Base-by-base conservation (phyloP, 2,329 filamentous ascomycete genomes). In the Lasiodiplodia hormozganensis region DNA sequence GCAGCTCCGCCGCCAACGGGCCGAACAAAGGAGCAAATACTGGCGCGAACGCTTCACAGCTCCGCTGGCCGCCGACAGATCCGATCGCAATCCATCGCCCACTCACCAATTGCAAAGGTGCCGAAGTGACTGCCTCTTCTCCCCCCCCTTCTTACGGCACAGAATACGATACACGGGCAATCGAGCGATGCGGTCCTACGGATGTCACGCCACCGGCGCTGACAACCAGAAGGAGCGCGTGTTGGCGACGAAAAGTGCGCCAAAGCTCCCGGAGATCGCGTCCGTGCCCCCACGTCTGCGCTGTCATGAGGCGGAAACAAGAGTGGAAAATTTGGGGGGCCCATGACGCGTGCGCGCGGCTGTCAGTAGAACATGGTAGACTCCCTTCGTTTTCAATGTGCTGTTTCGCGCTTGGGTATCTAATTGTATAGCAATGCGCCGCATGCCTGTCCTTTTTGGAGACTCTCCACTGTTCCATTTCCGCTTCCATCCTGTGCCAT, bases 241-340 rank as follows among this genome's bases (percentile, higher is more conserved):
- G 21, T 47, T 23, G 36, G 54, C 31, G 52, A 56, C 8, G 25
- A 28, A 21, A 31, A 40, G 47, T 25, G 31, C 43, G 43, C 60
- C 60, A 64, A 64, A 64, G 60, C 60, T 64, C 31, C 60, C 47
- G 60, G 60, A 36, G 31, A 64, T 52, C 60, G 28, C 60, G 60
- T 52, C 60, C 28, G 60, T 64, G 60, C 60, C 47, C 43, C 5
- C 3, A 28, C 7, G 4, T 31, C 7, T 25, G 25, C 40, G 14
- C 23, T 62, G 38, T 51, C 40, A 62, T 49, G 40, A 43, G 28
- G 16, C 25, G 58, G 18, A 25, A 36, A 11, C 16, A 12, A 28
- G 23, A 28, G 58, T 7, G 18, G 43, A 47, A 47, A 11, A 11
- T 21, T 47, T 10, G 58, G 21, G 28, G 25, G 23, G 16, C 8